Evolutionary conservation across 768 basidiomycete genomes (phyloP), one percentile per base, ranked within the genome.

Genomic region (Tylopilus balloui): DNA sequence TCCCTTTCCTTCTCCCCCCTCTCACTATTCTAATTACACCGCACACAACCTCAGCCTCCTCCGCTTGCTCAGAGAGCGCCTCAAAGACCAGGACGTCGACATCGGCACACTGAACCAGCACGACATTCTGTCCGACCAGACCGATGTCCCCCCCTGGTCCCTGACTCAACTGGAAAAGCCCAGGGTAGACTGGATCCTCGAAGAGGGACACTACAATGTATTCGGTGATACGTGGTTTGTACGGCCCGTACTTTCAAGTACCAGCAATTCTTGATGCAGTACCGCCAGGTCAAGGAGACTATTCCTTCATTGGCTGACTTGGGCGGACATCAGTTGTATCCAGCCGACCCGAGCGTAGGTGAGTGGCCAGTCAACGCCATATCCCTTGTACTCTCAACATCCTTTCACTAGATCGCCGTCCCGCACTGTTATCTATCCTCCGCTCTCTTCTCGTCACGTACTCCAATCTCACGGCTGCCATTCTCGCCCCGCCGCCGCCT

Each of bases 191-290:
- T 93, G 92, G 91, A 87, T 95, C 44, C 74, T 89, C 1, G 88
- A 92, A 56, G 89, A 90, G 52, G 85, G 86, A 1, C 74, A 80
- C 53, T 95, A 91, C 64, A 78, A 79, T 45, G 85, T 84, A 14
- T 95, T 86, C 68, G 91, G 89, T n/a, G 88, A 93, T 64, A 77
- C 77, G 59, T 95, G 89, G 88, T 86, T 86, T 80, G 89, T 92
- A 72, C 68, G 88, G 65, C 58, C 17, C 11, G 36, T 43, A 28
- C 57, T 41, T 55, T 24, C 42, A 46, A 27, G 27, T 39, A 37
- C 36, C 35, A 55, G 37, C 57, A 53, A 46, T 45, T 44, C 47
- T 55, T 56, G 15, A 63, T 58, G 14, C 28, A n/a, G 23, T 50
- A 37, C 28, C 43, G 42, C 29, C 34, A 92, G 88, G 80, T 93